Evolutionary conservation across 1,284 basidiomycete genomes (phyloP).

Genomic region (Moniliophthora roreri): DNA sequence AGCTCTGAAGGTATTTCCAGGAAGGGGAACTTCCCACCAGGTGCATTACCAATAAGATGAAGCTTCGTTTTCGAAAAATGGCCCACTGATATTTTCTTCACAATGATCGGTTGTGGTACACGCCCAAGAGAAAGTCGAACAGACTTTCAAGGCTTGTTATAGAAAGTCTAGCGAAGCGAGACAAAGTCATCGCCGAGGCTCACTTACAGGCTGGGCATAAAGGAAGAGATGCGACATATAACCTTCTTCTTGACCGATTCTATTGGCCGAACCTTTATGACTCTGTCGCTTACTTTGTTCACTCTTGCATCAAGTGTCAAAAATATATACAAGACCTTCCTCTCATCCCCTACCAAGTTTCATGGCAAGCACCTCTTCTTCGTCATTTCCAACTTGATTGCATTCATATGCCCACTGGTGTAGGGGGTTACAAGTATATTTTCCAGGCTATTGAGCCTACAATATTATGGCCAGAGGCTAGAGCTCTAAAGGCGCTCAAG

Average conservation of each 20-base stretch:
- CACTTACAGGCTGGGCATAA: conserved; percentile 27
- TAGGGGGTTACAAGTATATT: conserved; percentile 22
- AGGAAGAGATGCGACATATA: conserved; percentile 27
- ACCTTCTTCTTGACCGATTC: conserved; percentile 21
- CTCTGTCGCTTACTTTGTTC: conserved; percentile 28
- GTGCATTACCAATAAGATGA: conserved; percentile 1
- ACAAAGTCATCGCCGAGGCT: conserved; percentile 17
- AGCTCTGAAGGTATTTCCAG: conserved; percentile 14
- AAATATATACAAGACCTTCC: conserved; percentile 15
- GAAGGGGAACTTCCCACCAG: conserved; percentile 8
- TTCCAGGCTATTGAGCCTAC: conserved; percentile 24
- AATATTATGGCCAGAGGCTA: conserved; percentile 26
- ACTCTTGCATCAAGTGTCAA: conserved; percentile 25
- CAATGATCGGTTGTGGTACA: conserved; percentile 16
- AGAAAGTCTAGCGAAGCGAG: conserved; percentile 10
- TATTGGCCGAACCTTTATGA: conserved; percentile 33
- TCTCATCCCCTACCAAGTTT: conserved; percentile 20
- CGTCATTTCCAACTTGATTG: conserved; percentile 24
- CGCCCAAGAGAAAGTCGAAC: conserved; percentile 8
- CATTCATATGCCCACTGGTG: conserved; percentile 26
- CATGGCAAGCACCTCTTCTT: conserved; percentile 17
- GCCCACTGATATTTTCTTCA: conserved; percentile 19
- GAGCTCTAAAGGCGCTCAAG: conserved; percentile 15
- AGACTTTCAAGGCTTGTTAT: conserved; percentile 19
- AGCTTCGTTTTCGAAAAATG: conserved; percentile 13